These are phyloP conservation scores for Acanthochlamys bracteata DNA, from an alignment of 106 monocot species.

Conservation along the genomic window DNA sequence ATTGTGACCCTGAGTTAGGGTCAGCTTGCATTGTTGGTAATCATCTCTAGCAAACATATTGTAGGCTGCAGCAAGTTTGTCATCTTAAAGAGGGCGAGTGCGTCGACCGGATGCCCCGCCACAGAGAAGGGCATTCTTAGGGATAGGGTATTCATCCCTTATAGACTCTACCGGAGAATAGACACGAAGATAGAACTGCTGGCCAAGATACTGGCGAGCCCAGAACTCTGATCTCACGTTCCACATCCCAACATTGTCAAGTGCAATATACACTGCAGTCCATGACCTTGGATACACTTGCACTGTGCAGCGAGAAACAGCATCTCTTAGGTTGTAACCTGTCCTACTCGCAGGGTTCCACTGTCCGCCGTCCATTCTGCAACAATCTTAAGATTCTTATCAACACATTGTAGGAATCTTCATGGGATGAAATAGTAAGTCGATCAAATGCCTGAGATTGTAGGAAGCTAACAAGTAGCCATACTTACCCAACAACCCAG, in stretches of 20 bases:
- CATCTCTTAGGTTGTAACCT: slow-evolving; percentile 50
- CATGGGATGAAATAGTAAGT: no score
- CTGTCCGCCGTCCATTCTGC: slow-evolving; percentile 53
- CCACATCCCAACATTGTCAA: slow-evolving; percentile 72
- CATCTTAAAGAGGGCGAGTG: slow-evolving; percentile 10
- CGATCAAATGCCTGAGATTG: no score
- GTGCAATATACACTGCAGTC: slow-evolving; percentile 40
- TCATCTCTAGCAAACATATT: no score
- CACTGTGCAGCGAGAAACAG: slow-evolving; percentile 45
- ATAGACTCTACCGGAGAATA: slow-evolving; percentile 27
- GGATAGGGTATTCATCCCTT: slow-evolving; percentile 46
- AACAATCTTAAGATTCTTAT: background rate
- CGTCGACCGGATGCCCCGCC: slow-evolving; percentile 29
- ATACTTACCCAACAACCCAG: slow-evolving; percentile 53
- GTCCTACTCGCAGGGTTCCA: slow-evolving; percentile 35
- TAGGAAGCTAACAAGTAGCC: background rate
- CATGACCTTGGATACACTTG: slow-evolving; percentile 58
- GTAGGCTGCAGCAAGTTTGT: background rate
- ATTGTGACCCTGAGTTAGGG: slow-evolving; percentile 1
- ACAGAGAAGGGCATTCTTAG: slow-evolving; percentile 44
- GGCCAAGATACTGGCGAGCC: slow-evolving; percentile 50
- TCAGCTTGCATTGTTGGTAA: background rate
- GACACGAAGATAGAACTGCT: slow-evolving; percentile 38
- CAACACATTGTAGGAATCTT: no score
- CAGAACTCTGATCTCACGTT: slow-evolving; percentile 55